A percentile compares a stretch with the other conserved stretches of the same genome.
phyloP scores from a whole-genome alignment of 495 filamentous ascomycete species.

The Tuber melanosporum region DNA sequence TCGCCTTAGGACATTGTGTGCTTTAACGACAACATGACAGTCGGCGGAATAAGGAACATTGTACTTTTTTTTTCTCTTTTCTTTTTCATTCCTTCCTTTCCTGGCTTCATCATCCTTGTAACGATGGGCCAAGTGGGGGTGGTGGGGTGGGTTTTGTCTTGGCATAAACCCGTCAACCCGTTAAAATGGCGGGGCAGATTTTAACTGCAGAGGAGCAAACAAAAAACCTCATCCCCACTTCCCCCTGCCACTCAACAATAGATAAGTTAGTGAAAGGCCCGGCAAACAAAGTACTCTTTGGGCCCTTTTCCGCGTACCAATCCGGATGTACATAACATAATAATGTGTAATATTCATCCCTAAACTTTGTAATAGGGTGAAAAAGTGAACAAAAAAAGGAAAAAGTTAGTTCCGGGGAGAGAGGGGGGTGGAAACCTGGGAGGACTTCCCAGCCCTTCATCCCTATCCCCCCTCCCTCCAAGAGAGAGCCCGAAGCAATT shows the following conservation, averaged over 20 bases:
- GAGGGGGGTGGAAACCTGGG: neutral
- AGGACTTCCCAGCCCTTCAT: neutral
- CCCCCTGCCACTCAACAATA: neutral
- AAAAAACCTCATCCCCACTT: conserved; percentile 5
- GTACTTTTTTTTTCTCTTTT: neutral
- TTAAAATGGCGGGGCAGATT: neutral
- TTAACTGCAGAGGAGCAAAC: neutral
- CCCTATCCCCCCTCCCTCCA: neutral
- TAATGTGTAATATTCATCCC: conserved; percentile 1
- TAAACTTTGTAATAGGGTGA: neutral
- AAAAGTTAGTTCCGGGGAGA: neutral
- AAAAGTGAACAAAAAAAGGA: conserved; percentile 1
- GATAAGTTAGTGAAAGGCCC: neutral
- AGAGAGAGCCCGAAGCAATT: conserved; percentile 30
- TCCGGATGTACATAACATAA: conserved; percentile 5
- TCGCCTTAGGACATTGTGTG: neutral
- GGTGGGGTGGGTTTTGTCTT: conserved; percentile 20
- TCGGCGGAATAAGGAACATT: neutral
- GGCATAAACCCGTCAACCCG: conserved; percentile 31
- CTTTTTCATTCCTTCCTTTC: neutral
- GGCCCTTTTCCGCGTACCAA: neutral
- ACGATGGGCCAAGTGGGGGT: conserved; percentile 16
- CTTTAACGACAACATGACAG: neutral
- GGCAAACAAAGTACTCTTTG: neutral
- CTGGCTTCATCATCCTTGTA: neutral